Conservation (phyloP, 2,329 filamentous ascomycete genomes). For the Fusarium irregulare region DNA sequence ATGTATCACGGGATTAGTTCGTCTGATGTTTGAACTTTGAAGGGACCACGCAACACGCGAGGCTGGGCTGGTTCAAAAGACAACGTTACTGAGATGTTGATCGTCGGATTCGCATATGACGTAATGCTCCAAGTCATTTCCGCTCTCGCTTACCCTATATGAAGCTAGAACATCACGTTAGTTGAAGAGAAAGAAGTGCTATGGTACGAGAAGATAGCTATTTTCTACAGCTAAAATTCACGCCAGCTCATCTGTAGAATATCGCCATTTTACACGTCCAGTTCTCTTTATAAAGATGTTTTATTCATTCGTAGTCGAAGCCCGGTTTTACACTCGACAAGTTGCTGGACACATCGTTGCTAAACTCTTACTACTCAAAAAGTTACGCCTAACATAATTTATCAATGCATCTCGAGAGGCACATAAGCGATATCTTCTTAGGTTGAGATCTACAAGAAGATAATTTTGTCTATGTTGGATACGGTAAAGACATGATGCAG, state of each 20-base stretch:
- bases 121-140: background rate
- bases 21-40: background rate
- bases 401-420: too few relatives aligned
- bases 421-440: too few relatives aligned
- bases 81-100: background rate
- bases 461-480: too few relatives aligned
- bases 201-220: background rate
- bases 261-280: too few relatives aligned
- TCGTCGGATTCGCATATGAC: background rate
- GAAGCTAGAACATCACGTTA: background rate
- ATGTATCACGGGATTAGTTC: background rate
- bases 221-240: too few relatives aligned
- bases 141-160: background rate
- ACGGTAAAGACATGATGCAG: too few relatives aligned
- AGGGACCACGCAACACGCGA: background rate
- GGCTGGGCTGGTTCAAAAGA: background rate
- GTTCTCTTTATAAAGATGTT: too few relatives aligned
- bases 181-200: background rate
- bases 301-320: too few relatives aligned
- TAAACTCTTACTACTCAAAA: too few relatives aligned
- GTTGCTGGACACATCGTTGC: too few relatives aligned
- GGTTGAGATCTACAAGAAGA: background rate
- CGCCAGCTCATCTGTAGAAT: too few relatives aligned
- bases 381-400: too few relatives aligned
- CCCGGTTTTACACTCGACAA: rapidly evolving